Evolutionary conservation across 441 rosid species (phyloP).

Genomic region (Gossypium lobatum): DNA sequence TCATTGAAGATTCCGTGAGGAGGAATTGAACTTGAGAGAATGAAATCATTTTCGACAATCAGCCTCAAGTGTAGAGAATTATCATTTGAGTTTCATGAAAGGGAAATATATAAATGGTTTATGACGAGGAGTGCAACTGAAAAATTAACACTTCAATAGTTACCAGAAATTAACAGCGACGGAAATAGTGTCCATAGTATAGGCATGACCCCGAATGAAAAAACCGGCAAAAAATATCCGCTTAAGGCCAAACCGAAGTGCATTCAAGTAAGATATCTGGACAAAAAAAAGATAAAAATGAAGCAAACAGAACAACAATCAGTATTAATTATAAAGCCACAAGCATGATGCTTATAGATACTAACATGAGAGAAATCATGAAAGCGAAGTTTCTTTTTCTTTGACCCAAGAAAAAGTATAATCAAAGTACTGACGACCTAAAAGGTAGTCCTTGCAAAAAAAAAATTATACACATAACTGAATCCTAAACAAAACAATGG

Average conservation of each 20-base stretch:
- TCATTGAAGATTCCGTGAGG: not conserved
- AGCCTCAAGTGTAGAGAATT: not conserved
- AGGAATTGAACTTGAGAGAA: not conserved
- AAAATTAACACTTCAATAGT: slow-evolving; percentile 10
- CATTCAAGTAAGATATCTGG: slow-evolving; percentile 86
- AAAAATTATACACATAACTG: not conserved
- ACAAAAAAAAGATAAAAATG: slow-evolving; percentile 1
- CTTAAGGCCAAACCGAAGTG: slow-evolving; percentile 84
- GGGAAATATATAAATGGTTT: not conserved
- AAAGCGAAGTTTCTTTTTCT: not conserved
- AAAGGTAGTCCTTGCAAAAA: not conserved
- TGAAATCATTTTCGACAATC: not conserved
- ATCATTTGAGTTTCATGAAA: not conserved
- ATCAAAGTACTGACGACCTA: slow-evolving; percentile 1
- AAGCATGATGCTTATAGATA: not conserved
- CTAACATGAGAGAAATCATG: not conserved
- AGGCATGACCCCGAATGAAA: slow-evolving; percentile 87
- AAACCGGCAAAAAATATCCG: slow-evolving; percentile 89
- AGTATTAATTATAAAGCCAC: not conserved
- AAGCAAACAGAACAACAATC: not conserved
- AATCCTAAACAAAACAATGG: not conserved
- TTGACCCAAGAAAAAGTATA: not conserved
- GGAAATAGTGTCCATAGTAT: slow-evolving; percentile 95
- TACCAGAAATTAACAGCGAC: slow-evolving; percentile 95
- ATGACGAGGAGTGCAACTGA: not conserved